These are phyloP conservation scores for Pseudonectria foliicola DNA, from an alignment of 2,329 filamentous ascomycete genomes.

Conservation along the genomic window DNA sequence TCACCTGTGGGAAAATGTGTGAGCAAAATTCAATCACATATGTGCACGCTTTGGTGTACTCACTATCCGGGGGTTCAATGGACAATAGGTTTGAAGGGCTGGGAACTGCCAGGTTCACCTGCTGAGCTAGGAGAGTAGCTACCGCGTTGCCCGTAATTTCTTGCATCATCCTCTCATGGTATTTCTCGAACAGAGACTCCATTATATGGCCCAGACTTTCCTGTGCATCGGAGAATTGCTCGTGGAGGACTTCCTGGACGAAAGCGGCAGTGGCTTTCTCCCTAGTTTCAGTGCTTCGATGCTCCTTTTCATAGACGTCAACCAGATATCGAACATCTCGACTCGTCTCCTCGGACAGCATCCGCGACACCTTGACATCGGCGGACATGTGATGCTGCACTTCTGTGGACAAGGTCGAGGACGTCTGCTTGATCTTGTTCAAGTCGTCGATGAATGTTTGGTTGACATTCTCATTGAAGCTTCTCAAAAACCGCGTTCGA, in stretches of 20 bases:
- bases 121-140: not conserved
- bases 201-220: not conserved
- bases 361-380: slow-evolving; percentile 4
- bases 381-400: slow-evolving; percentile 9
- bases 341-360: slow-evolving; percentile 4
- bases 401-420: slow-evolving; percentile 1
- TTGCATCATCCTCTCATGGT: not conserved
- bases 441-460: slow-evolving; percentile 6
- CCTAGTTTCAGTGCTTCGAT: not conserved
- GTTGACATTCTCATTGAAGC: slow-evolving; percentile 10
- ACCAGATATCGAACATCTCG: slow-evolving; percentile 4
- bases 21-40: too few relatives aligned
- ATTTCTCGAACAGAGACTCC: not conserved
- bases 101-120: not conserved
- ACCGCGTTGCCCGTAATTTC: not conserved
- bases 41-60: too few relatives aligned
- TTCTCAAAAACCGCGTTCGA: slow-evolving; percentile 6
- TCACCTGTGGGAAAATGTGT: too few relatives aligned
- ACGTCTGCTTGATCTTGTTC: slow-evolving; percentile 5
- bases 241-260: not conserved
- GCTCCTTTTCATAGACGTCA: slow-evolving; percentile 1
- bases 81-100: not conserved
- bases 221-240: not conserved
- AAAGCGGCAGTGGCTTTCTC: not conserved
- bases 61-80: not conserved